Base-by-base conservation (phyloP, 108 stramenopile species). In the Cyclotella baltica region DNA sequence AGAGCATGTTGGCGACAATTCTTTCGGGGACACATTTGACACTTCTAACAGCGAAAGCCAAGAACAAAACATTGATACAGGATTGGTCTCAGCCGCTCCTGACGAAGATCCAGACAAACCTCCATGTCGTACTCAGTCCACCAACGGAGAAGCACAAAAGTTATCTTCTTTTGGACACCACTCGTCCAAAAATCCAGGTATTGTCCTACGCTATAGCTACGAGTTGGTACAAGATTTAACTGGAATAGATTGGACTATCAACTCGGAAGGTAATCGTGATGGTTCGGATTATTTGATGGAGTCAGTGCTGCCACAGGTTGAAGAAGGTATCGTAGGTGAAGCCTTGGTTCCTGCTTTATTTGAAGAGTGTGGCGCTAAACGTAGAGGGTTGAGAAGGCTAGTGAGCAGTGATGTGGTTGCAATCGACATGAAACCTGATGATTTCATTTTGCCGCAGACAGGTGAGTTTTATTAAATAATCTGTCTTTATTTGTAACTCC, bases 341-440 rank as follows among this genome's bases (percentile, higher is more conserved):
- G 23, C 50, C 53, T 48, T 79, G 47, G 29, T 79, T 18, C 78
- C 78, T 0, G 71, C 57, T 3, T 72, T 79, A 25, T 79, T 79
- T 61, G 65, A 63, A 16, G 71, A 61, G 2, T 53, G 78, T 66
- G 63, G 48, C 51, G 50, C 15, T 46, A 38, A 22, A 34, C 30
- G 35, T 16, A 19, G 57, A 10, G 58, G 29, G 35, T 3, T 46
- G 33, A 40, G 70, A 25, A 29, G 29, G 40, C n/a, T 67, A 4
- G 4, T 23, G 20, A 25, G 11, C 4, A 20, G 22, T 0, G 38
- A 23, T 40, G 37, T 64, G 16, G 57, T 75, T 55, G 80, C 73
- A 20, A 62, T 81, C 43, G 67, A 73, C 38, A 48, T 65, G 5
- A 62, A 65, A 10, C 80, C 80, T 0, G 38, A 34, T 38, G 80